A percentile compares a stretch with the other conserved stretches of the same genome.
phyloP scores from a whole-genome alignment of 2,329 filamentous ascomycete species.

The Neofusicoccum ribis region DNA sequence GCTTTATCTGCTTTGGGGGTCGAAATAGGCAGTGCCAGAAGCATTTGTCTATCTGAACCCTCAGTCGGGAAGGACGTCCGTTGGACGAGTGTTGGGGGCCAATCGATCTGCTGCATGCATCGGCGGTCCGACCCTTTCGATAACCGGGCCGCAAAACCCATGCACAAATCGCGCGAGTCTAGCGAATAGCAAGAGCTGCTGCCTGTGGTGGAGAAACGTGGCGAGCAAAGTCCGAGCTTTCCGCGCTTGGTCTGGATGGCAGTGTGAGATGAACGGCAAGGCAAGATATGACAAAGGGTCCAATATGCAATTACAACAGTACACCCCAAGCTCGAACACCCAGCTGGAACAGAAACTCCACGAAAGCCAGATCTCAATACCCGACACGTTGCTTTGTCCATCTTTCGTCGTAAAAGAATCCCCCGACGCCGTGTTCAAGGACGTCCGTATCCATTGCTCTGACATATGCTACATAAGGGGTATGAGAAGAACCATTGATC shows the following conservation, averaged over 20 bases:
- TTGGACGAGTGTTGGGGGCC: neutral
- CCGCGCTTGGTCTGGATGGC: no score
- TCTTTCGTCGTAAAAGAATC: neutral
- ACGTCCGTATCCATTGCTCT: conserved; percentile 14
- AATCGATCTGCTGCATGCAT: neutral
- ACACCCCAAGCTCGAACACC: no score
- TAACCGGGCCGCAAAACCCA: neutral
- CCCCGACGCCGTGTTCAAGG: conserved; percentile 1
- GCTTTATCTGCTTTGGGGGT: no score
- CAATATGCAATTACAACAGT: no score
- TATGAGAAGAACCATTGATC: conserved; percentile 13
- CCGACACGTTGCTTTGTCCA: neutral
- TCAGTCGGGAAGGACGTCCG: neutral
- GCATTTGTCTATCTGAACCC: neutral
- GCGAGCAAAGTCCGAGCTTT: no score
- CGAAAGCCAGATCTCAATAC: no score
- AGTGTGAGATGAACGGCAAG: no score
- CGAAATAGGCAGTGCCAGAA: neutral
- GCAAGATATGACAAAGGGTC: no score
- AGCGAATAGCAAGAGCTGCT: no score
- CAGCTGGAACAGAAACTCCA: neutral
- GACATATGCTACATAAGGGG: conserved; percentile 17
- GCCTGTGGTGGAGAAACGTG: no score
- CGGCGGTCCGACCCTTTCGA: neutral
- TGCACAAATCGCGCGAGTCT: neutral